These are phyloP conservation scores for Crucihimalaya himalaica DNA, from an alignment of 345 rosid genomes.

Conservation along the genomic window DNA sequence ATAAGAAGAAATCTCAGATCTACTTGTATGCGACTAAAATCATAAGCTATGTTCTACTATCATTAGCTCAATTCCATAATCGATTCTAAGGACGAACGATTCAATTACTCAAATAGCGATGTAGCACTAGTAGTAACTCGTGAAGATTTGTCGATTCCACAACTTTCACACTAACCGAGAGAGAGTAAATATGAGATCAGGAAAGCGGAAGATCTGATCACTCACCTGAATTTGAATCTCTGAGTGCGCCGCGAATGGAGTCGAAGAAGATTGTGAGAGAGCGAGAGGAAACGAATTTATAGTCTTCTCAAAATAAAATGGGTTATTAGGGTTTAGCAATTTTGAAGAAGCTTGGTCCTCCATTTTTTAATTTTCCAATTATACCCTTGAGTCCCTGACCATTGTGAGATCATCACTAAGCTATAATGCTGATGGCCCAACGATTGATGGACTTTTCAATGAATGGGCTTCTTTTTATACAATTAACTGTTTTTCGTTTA, in stretches of 20 bases:
- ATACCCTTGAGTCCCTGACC: slow-evolving; percentile 8
- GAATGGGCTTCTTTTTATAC: not conserved
- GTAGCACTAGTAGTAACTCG: not conserved
- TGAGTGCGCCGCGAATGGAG: not conserved
- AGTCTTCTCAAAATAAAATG: not conserved
- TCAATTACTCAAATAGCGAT: not conserved
- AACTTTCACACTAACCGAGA: not conserved
- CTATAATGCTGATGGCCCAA: not conserved
- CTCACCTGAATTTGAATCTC: slow-evolving; percentile 9
- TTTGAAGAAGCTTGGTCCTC: not conserved
- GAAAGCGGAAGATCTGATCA: not conserved
- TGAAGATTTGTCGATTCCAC: not conserved
- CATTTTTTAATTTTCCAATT: not conserved
- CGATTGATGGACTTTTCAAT: not conserved
- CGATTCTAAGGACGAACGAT: not conserved
- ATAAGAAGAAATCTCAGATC: not conserved
- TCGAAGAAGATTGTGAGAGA: not conserved
- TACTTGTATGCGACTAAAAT: not conserved
- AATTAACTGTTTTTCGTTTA: too few relatives aligned
- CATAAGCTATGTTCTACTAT: not conserved
- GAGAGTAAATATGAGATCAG: not conserved
- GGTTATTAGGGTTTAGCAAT: slow-evolving; percentile 2
- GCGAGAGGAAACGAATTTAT: not conserved
- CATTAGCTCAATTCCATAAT: not conserved
- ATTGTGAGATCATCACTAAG: not conserved